Evolutionary conservation across 2,329 filamentous ascomycete genomes (phyloP).

Genomic region (Pestalotiopsis sp.): DNA sequence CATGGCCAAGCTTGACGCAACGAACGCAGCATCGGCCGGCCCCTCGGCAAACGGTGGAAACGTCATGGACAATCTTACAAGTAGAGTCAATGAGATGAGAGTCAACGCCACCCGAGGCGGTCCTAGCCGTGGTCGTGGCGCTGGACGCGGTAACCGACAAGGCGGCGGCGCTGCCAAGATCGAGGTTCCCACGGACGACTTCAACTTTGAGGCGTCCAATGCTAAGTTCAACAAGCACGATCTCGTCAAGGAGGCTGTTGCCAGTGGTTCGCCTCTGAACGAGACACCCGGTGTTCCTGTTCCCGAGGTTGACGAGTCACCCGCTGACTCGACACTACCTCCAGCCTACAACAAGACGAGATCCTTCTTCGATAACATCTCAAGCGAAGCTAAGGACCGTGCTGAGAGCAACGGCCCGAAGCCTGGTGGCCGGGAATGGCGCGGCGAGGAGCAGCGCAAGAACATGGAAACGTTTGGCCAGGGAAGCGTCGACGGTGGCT

Average conservation of each 20-base stretch:
- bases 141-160: constrained; percentile 43
- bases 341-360: constrained; percentile 80
- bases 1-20: constrained; percentile 68
- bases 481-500: constrained; percentile 85
- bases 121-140: constrained; percentile 44
- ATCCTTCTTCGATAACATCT: constrained; percentile 99
- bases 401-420: constrained; percentile 70
- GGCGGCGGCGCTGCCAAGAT: constrained; percentile 62
- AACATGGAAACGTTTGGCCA: constrained; percentile 99
- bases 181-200: constrained; percentile 88
- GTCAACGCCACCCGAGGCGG: constrained; percentile 58
- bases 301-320: constrained; percentile 35
- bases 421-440: constrained; percentile 83
- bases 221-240: constrained; percentile 89
- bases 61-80: constrained; percentile 70
- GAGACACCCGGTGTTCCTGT: constrained; percentile 48
- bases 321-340: constrained; percentile 37
- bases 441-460: constrained; percentile 88
- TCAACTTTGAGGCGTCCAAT: constrained; percentile 85
- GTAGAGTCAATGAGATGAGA: constrained; percentile 78
- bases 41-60: constrained; percentile 37
- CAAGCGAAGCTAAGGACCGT: constrained; percentile 87
- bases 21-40: constrained; percentile 31
- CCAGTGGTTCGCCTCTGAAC: constrained; percentile 64
- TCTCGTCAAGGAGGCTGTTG: constrained; percentile 84